A percentile compares a stretch with the other conserved stretches of the same genome.
phyloP scores from a whole-genome alignment of 768 basidiomycete genomes.

The Auricularia auricula-judae region DNA sequence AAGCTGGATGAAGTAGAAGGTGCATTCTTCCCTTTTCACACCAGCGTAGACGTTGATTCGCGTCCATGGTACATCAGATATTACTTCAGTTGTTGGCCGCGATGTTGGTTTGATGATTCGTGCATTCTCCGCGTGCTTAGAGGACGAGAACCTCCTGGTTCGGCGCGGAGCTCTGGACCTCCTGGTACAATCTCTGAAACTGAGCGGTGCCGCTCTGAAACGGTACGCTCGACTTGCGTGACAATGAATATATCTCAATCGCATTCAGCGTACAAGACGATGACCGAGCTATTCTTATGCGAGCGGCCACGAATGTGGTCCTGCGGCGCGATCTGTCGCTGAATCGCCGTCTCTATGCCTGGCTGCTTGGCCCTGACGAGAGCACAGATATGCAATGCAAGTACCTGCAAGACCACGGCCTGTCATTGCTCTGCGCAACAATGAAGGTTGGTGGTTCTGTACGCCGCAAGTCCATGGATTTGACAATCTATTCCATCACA shows the following conservation, averaged over 20 bases:
- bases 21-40: conserved; percentile 16
- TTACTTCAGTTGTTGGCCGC: conserved; percentile 61
- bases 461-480: background rate
- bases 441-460: conserved; percentile 39
- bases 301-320: conserved; percentile 78
- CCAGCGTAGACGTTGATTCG: too few relatives aligned
- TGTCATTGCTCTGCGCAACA: conserved; percentile 61
- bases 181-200: conserved; percentile 59
- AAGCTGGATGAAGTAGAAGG: conserved; percentile 61
- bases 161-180: conserved; percentile 79
- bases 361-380: conserved; percentile 82
- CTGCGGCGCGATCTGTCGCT: conserved; percentile 86
- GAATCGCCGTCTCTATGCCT: conserved; percentile 84
- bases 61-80: conserved; percentile 28
- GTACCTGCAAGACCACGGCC: conserved; percentile 56
- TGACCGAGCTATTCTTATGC: conserved; percentile 77
- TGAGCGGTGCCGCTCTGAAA: conserved; percentile 62
- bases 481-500: conserved; percentile 17
- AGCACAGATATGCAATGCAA: conserved; percentile 60
- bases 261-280: conserved; percentile 34
- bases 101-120: conserved; percentile 93
- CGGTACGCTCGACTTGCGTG: conserved; percentile 17
- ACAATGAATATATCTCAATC: background rate
- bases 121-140: conserved; percentile 82
- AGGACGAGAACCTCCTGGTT: conserved; percentile 88